Percentiles rank a stretch among this genome's conserved stretches.
phyloP scores from a whole-genome alignment of 2,329 filamentous ascomycete species.

The Apiospora koreana region DNA sequence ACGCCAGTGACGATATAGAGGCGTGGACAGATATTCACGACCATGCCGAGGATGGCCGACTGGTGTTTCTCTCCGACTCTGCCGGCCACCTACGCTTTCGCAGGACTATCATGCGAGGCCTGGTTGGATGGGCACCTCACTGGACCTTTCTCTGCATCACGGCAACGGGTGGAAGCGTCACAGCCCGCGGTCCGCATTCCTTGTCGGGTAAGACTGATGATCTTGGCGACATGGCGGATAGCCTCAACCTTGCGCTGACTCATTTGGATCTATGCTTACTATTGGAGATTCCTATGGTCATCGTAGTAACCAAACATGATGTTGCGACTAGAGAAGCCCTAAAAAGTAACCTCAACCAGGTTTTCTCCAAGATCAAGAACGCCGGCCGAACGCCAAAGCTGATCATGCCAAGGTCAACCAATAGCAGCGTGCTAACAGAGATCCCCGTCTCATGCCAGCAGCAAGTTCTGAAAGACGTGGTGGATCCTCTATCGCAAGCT shows the following conservation, averaged over 20 bases:
- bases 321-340: constrained; percentile 74
- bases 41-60: constrained; percentile 67
- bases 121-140: constrained; percentile 95
- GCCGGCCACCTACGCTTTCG: constrained; percentile 89
- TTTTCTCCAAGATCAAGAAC: constrained; percentile 77
- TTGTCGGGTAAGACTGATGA: constrained; percentile 50
- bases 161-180: constrained; percentile 67
- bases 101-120: constrained; percentile 81
- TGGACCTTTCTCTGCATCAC: constrained; percentile 90
- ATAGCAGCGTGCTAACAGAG: constrained; percentile 52
- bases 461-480: constrained; percentile 55
- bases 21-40: constrained; percentile 96
- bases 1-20: constrained; percentile 80
- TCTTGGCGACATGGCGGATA: constrained; percentile 50
- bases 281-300: constrained; percentile 72
- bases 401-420: constrained; percentile 57
- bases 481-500: constrained; percentile 50
- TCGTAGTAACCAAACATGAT: constrained; percentile 91
- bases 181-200: constrained; percentile 41
- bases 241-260: constrained; percentile 72
- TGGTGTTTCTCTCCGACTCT: constrained; percentile 90
- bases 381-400: constrained; percentile 74
- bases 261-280: constrained; percentile 86
- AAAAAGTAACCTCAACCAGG: constrained; percentile 67
- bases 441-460: constrained; percentile 58